Conservation (phyloP, 2,329 filamentous ascomycete species). For the Ascocoryne sarcoides region DNA sequence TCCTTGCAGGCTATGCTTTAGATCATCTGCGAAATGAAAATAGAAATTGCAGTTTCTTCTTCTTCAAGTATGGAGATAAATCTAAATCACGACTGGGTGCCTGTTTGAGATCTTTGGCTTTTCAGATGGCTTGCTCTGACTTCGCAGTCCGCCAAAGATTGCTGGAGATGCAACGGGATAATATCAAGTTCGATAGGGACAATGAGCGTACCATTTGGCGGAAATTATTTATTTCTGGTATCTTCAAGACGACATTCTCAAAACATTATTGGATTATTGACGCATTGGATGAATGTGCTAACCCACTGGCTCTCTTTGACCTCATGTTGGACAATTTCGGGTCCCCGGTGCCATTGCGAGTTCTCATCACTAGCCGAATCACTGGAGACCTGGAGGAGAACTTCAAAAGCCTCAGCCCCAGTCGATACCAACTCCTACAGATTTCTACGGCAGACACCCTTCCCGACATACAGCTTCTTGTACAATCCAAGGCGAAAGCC, state of each 20-base stretch:
- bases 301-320: slow-evolving; percentile 2
- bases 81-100: slow-evolving; percentile 9
- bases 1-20: slow-evolving; percentile 14
- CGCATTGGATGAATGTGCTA: slow-evolving; percentile 28
- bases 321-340: slow-evolving; percentile 6
- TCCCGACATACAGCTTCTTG: slow-evolving; percentile 15
- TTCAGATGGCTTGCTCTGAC: slow-evolving; percentile 27
- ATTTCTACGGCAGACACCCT: slow-evolving; percentile 19
- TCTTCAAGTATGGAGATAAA: slow-evolving; percentile 20
- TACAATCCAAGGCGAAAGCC: slow-evolving; percentile 15
- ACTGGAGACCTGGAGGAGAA: slow-evolving; percentile 7
- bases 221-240: slow-evolving; percentile 26
- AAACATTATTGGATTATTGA: slow-evolving; percentile 31
- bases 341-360: slow-evolving; percentile 10
- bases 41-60: slow-evolving; percentile 16
- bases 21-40: slow-evolving; percentile 5
- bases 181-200: slow-evolving; percentile 20
- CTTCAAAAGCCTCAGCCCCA: slow-evolving; percentile 8
- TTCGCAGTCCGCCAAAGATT: slow-evolving; percentile 18
- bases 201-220: slow-evolving; percentile 28
- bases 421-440: slow-evolving; percentile 6
- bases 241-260: slow-evolving; percentile 21
- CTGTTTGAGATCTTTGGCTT: slow-evolving; percentile 25
- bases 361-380: slow-evolving; percentile 18
- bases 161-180: slow-evolving; percentile 17